A percentile compares a stretch with the other conserved stretches of the same genome.
Evolutionary conservation across 1,284 basidiomycete species (phyloP).

Genomic region (Trametes versicolor): DNA sequence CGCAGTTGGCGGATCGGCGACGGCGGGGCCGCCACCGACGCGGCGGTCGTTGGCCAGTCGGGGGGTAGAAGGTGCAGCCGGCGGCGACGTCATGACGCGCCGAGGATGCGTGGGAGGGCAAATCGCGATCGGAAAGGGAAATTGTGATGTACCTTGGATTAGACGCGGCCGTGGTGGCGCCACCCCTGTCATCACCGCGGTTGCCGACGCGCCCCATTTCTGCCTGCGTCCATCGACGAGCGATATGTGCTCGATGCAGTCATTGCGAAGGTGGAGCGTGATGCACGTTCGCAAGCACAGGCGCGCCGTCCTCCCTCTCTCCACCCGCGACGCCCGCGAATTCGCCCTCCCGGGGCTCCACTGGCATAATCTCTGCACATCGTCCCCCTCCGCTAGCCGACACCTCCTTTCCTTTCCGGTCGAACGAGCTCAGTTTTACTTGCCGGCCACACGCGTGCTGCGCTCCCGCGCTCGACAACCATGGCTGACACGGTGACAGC

Average conservation of each 20-base stretch:
- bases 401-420: slow-evolving; percentile 7
- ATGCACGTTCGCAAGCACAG: slow-evolving; percentile 14
- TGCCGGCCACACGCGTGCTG: neutral
- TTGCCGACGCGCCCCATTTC: slow-evolving; percentile 17
- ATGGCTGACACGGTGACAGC: neutral
- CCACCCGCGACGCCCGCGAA: neutral
- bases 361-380: slow-evolving; percentile 15
- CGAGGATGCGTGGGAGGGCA: slow-evolving; percentile 9
- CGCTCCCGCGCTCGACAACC: neutral
- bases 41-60: slow-evolving; percentile 4
- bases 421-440: slow-evolving; percentile 10
- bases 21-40: slow-evolving; percentile 16
- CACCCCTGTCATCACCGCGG: neutral
- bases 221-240: neutral
- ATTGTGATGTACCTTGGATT: slow-evolving; percentile 3
- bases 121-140: slow-evolving; percentile 11
- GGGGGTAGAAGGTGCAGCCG: slow-evolving; percentile 7
- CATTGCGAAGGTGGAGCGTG: slow-evolving; percentile 20
- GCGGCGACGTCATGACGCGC: slow-evolving; percentile 10
- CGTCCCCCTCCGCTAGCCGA: slow-evolving; percentile 7
- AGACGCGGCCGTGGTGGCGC: neutral
- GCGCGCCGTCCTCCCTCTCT: slow-evolving; percentile 12
- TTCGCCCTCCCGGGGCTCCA: slow-evolving; percentile 9
- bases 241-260: slow-evolving; percentile 10
- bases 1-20: slow-evolving; percentile 15